Evolutionary conservation across 768 basidiomycete species (phyloP), one percentile per base, ranked within the genome.

Genomic region (Serendipita indica): DNA sequence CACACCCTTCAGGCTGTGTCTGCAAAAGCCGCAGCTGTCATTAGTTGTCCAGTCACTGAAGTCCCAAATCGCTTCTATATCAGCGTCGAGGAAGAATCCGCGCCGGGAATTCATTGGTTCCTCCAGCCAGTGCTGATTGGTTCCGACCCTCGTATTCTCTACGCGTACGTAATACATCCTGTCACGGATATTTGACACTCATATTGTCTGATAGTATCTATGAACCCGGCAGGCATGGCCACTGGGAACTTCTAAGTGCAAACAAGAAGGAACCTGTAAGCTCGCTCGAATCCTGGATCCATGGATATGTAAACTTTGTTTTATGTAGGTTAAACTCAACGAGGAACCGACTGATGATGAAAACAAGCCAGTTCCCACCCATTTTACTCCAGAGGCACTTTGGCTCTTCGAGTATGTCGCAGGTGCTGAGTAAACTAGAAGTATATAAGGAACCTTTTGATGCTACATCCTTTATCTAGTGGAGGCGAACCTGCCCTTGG

Each of bases 191-290:
- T 43, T n/a, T 43, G 5, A 43, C 27, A n/a, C 41, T 7, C n/a
- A 43, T 25, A 25, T 18, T n/a, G 18, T 25, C 2, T n/a, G 37
- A 39, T n/a, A 43, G 41, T 1, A 43, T 43, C 41, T 43, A 43
- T n/a, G 18, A 43, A 43, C 27, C 18, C 41, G 41, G 27, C 5
- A 43, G 7, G 18, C 5, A 18, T n/a, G 41, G 41, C 7, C 41
- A 43, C n/a, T 43, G 41, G 41, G 41, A 43, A n/a, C 41, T 43
- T 25, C 18, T 18, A n/a, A 43, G 27, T 6, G n/a, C 18, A n/a
- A n/a, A 43, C n/a, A 43, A 43, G 41, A 43, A 43, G n/a, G 41
- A 43, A n/a, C 41, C 41, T 25, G 41, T 43, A n/a, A 43, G 41
- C 27, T 43, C n/a, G 7, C 5, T 18, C 7, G 7, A 5, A 39